Base-by-base conservation (phyloP, 2,329 filamentous ascomycete genomes). In the Stagonosporopsis cucurbitacearum region DNA sequence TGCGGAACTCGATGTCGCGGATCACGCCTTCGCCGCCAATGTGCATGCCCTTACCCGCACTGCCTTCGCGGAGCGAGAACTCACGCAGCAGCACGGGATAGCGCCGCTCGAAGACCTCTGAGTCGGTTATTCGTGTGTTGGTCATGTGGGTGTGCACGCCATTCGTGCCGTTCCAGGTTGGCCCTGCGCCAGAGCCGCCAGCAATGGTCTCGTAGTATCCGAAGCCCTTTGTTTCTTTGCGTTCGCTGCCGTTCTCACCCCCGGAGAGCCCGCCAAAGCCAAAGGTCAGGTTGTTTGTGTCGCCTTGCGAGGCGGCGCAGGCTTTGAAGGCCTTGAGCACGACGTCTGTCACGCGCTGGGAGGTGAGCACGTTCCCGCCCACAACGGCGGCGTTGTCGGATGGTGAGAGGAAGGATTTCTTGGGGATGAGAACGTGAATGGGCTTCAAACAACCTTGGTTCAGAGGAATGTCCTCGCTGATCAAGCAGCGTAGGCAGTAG, bases 181-280 rank as follows among this genome's bases (percentile, higher is more conserved):
- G 83, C 0, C 90, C 90, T 0, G 90, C 91, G 25, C 90, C 90
- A 35, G 83, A 86, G 0, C 91, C 91, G 35, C 91, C 90, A 0
- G 88, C 88, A 60, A 95, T 92, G 6, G 90, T 94, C 75, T 95
- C 91, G 73, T 94, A 94, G 79, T 94, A 95, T 9, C 91, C 91
- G 69, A 95, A 95, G 0, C 91, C 91, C 32, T 86, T 86, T n/a
- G 86, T 80, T n/a, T 82, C 81, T 50, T 84, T 81, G 39, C 67
- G 63, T 12, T 58, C 60, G 2, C 54, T 20, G 15, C 58, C 59
- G 6, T 53, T 42, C 17, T 63, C 58, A 6, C 58, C 51, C 11
- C 59, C 59, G 11, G 59, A 60, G 2, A 66, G 67, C 6, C 90
- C 90, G 50, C 90, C 89, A 66, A 91, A 91, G 58, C 90, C 91